These are phyloP conservation scores for Linnemannia schmuckeri DNA, from an alignment of 192 early-diverging fungal species.

Conservation along the genomic window DNA sequence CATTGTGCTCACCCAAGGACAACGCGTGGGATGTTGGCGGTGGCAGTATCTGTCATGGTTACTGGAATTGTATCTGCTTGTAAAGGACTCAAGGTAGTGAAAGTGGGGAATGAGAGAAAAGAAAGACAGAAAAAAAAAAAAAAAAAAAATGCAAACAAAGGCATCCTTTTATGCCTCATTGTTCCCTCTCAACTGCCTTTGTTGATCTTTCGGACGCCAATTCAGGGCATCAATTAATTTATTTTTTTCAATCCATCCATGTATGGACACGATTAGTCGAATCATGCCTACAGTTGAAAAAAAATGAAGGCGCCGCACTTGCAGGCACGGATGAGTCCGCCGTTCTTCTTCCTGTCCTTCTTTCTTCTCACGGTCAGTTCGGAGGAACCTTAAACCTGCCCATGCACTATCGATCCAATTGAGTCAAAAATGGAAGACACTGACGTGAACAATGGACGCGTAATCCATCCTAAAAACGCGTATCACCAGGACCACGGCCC, in stretches of 20 bases:
- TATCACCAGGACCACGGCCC: too few relatives aligned
- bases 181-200: neutral
- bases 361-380: too few relatives aligned
- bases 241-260: neutral
- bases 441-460: too few relatives aligned
- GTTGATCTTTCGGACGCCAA: neutral
- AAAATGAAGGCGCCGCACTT: too few relatives aligned
- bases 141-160: neutral
- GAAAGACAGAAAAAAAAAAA: neutral
- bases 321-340: too few relatives aligned
- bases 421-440: too few relatives aligned
- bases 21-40: neutral
- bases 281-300: too few relatives aligned
- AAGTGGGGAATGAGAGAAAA: neutral
- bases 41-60: neutral
- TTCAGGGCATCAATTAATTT: neutral
- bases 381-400: too few relatives aligned
- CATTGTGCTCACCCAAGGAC: neutral
- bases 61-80: too few relatives aligned
- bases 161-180: neutral
- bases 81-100: neutral
- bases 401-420: too few relatives aligned
- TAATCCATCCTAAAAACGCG: too few relatives aligned
- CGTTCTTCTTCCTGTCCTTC: too few relatives aligned
- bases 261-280: neutral